A percentile compares a stretch with the other conserved stretches of the same genome.
Evolutionary conservation across 257 asterid genomes (phyloP).

Genomic region (Solanum tarijense): DNA sequence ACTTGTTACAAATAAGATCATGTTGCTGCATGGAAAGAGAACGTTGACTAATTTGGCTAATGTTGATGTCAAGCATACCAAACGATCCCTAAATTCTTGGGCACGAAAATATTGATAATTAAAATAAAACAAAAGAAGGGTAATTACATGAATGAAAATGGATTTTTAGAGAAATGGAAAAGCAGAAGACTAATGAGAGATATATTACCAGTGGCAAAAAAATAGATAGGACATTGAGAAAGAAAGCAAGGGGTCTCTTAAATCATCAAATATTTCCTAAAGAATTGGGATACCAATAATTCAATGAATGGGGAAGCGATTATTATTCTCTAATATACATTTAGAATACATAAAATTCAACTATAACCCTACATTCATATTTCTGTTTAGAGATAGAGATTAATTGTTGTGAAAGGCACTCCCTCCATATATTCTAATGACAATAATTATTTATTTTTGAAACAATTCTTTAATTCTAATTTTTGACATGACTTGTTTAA

Average conservation of each 20-base stretch:
- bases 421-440: background rate
- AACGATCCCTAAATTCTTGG: background rate
- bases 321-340: background rate
- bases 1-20: background rate
- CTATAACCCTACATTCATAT: background rate
- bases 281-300: background rate
- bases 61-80: background rate
- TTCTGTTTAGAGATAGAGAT: background rate
- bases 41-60: background rate
- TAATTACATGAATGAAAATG: background rate
- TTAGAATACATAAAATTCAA: background rate
- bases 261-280: background rate
- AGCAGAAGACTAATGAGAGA: background rate
- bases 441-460: background rate
- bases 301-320: background rate
- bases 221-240: background rate
- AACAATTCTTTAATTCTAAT: too few relatives aligned
- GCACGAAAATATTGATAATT: background rate
- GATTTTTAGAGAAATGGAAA: background rate
- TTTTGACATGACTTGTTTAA: background rate
- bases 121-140: background rate
- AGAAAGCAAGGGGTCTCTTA: background rate
- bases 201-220: background rate
- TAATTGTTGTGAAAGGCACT: background rate
- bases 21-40: background rate